Evolutionary conservation across 2,329 filamentous ascomycete species (phyloP), one percentile per base, ranked within the genome.

Genomic region (Metarhizium brunneum): DNA sequence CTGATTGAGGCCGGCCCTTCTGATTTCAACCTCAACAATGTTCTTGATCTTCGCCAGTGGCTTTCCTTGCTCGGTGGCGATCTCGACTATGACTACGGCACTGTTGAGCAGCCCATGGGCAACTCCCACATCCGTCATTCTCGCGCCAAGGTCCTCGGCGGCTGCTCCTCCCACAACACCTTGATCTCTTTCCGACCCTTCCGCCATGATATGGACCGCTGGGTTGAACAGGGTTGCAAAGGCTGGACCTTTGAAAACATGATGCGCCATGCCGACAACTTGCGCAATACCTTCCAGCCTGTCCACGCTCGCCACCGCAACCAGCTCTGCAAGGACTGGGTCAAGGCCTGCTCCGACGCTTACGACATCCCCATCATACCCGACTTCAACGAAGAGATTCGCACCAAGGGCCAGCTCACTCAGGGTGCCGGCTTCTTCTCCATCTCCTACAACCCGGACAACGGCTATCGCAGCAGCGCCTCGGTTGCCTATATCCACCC

Each of bases 101-200:
- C 90, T 45, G 90, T 85, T 50, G 90, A 95, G 73, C 91, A 96
- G 76, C 90, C 90, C 60, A 94, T 84, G 75, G 90, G 90, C 68
- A 96, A 96, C 78, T 94, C 88, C 56, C 82, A 90, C 74, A 95
- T 96, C 74, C 85, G 90, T 61, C 91, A 95, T 76, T 95, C 91
- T 14, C 86, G 91, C 59, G 91, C 91, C 60, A 95, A 95, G 77
- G 90, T 96, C 43, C 81, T 96, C 35, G 91, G 91, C 63, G 91
- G 91, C 62, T 96, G 91, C 79, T 95, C 90, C 48, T 92, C 88
- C 57, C 91, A 95, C 80, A 96, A 96, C 75, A 95, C 91, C 20
- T 79, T 95, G 65, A 95, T 96, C 71, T 94, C 88, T 18, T 95
- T 95, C 82, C 84, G 90, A 30, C 90, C 91, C 7, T 95, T 95